These are phyloP conservation scores for Cladorrhinum sp. DNA, from an alignment of 2,329 filamentous ascomycete genomes.

Conservation along the genomic window DNA sequence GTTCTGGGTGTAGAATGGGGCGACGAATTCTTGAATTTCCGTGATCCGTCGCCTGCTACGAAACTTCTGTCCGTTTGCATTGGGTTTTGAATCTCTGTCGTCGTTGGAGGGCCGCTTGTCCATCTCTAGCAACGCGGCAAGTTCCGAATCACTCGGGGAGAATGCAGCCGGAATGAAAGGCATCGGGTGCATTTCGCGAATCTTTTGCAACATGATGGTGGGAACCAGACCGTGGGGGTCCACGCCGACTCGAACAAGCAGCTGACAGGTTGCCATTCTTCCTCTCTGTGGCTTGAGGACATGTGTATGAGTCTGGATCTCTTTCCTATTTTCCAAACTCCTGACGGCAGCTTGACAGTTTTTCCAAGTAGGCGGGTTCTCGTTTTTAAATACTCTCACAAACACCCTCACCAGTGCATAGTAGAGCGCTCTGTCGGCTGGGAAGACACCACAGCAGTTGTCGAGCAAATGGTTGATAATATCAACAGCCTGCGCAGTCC, in stretches of 20 bases:
- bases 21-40: slow-evolving; percentile 48
- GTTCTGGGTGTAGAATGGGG: slow-evolving; percentile 45
- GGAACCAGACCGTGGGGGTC: slow-evolving; percentile 43
- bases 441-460: slow-evolving; percentile 46
- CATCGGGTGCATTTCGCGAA: slow-evolving; percentile 46
- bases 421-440: slow-evolving; percentile 50
- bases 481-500: slow-evolving; percentile 36
- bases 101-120: slow-evolving; percentile 19
- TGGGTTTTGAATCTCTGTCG: slow-evolving; percentile 23
- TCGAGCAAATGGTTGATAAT: slow-evolving; percentile 43
- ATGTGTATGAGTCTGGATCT: slow-evolving; percentile 25
- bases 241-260: slow-evolving; percentile 42
- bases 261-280: slow-evolving; percentile 42
- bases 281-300: slow-evolving; percentile 36
- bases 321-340: slow-evolving; percentile 23
- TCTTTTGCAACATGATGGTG: slow-evolving; percentile 43
- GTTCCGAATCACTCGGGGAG: slow-evolving; percentile 36
- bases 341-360: slow-evolving; percentile 40
- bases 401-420: slow-evolving; percentile 47
- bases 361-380: slow-evolving; percentile 41
- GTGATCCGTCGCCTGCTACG: slow-evolving; percentile 37
- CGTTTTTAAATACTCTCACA: slow-evolving; percentile 38
- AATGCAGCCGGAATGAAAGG: slow-evolving; percentile 42
- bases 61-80: slow-evolving; percentile 28
- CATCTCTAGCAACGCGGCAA: slow-evolving; percentile 31